Evolutionary conservation across 2,329 filamentous ascomycete species (phyloP), one percentile per base, ranked within the genome.

Genomic region (Fusarium solani-melongenae): DNA sequence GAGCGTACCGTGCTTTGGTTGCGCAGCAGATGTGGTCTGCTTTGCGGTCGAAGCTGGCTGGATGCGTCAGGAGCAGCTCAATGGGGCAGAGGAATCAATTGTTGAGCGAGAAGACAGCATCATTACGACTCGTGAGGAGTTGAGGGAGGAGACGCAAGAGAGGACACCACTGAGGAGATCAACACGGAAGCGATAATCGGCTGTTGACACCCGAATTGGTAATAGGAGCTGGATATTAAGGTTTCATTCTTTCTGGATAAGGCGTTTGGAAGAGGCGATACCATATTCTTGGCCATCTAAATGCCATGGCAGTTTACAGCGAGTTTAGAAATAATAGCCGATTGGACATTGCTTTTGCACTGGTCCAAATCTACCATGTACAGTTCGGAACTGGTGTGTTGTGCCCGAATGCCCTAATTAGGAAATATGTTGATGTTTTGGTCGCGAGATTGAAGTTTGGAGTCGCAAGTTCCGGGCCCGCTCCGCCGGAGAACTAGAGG

Each of bases 21-120:
- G 86, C 56, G 88, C 89, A 2, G 88, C 84, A 14, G 89, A 90
- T 68, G 83, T 90, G 20, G 87, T 91, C 34, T 82, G 85, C 58
- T 91, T 89, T 75, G 88, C 88, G 5, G 83, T 89, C 12, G 89
- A 91, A 79, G 84, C 87, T 1, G 88, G 88, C 7, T 91, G 89
- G 89, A 81, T 91, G 51, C 84, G 82, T 1, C 84, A 88, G 73
- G 84, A 84, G 20, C 88, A 91, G 79, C 77, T 91, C 44, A 79
- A 83, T 27, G 86, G 83, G 5, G 72, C 75, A 3, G 80, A 78
- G 14, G 76, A 77, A 14, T 84, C 82, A 12, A 70, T 83, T 38
- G 38, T 83, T 12, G 82, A 84, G 56, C 76, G 79, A 34, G 84
- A 85, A 69, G 83, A 84, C 27, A 85, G 84, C 73, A 85, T 85